A percentile compares a stretch with the other conserved stretches of the same genome.
Conservation (phyloP, 805 yeast genomes). For the Komagataella populi region DNA sequence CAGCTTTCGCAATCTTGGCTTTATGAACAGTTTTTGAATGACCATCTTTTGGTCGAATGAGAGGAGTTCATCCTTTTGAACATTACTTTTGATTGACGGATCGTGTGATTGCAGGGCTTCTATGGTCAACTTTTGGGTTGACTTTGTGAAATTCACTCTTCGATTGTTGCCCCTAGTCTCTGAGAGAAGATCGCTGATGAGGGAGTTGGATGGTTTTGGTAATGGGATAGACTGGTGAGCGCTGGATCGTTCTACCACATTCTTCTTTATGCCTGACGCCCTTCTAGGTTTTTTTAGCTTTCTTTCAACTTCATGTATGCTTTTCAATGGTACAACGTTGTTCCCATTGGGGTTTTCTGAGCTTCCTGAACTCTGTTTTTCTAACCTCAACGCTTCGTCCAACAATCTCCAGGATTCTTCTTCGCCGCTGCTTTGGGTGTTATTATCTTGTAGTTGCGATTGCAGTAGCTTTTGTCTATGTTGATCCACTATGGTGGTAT, state of each 20-base stretch:
- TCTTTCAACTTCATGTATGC: neutral
- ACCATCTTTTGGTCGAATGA: slow-evolving; percentile 27
- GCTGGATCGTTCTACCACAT: slow-evolving; percentile 2
- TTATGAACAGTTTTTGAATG: slow-evolving; percentile 42
- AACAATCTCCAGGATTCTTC: slow-evolving; percentile 15
- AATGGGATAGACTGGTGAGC: neutral
- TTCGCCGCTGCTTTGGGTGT: slow-evolving; percentile 7
- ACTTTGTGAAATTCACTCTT: neutral
- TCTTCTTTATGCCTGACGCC: neutral
- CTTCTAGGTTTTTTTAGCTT: slow-evolving; percentile 5
- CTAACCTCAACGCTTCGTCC: slow-evolving; percentile 10
- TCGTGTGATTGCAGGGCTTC: neutral
- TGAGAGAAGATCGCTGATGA: neutral
- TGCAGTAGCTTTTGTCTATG: slow-evolving; percentile 6
- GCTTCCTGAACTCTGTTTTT: neutral
- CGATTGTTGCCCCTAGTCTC: neutral
- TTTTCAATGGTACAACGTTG: neutral
- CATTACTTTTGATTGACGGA: neutral
- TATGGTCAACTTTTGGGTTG: neutral
- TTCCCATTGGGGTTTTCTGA: neutral
- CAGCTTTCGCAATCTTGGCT: slow-evolving; percentile 35
- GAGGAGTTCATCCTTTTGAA: neutral
- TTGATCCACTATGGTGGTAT: slow-evolving; percentile 12
- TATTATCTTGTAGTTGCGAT: slow-evolving; percentile 1
- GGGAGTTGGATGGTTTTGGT: neutral